A percentile compares a stretch with the other conserved stretches of the same genome.
phyloP scores from a whole-genome alignment of 345 rosid species.

The Populus deltoides region DNA sequence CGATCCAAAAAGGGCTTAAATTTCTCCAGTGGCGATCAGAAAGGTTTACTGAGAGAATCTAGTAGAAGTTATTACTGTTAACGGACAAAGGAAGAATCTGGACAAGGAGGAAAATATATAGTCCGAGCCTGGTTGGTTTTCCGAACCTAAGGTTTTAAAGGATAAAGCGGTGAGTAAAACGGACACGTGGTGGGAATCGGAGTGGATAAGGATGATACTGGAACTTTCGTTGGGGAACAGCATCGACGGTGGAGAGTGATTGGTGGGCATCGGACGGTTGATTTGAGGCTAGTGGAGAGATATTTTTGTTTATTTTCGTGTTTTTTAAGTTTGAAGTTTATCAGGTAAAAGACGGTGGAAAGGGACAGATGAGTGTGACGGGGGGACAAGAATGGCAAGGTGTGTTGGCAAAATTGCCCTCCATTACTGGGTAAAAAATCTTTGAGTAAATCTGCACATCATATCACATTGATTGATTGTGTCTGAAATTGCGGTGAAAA shows the following conservation, averaged over 20 bases:
- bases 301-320: neutral
- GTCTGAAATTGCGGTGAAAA: too few relatives aligned
- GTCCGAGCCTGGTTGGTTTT: neutral
- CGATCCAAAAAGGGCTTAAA: neutral
- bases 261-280: slow-evolving; percentile 1
- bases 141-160: slow-evolving; percentile 1
- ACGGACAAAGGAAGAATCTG: too few relatives aligned
- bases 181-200: neutral
- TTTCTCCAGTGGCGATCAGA: neutral
- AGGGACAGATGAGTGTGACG: too few relatives aligned
- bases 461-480: too few relatives aligned
- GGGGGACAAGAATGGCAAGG: too few relatives aligned
- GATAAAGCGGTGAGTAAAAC: neutral
- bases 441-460: too few relatives aligned
- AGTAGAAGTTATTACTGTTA: neutral
- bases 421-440: too few relatives aligned
- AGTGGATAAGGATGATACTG: neutral
- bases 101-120: neutral
- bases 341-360: neutral
- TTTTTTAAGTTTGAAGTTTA: neutral
- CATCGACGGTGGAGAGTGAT: slow-evolving; percentile 6
- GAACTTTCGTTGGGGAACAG: neutral
- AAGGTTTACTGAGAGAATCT: neutral
- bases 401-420: too few relatives aligned
- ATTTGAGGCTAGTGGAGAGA: neutral